Conservation (phyloP, 106 monocot species). For the Triglochin maritima region DNA sequence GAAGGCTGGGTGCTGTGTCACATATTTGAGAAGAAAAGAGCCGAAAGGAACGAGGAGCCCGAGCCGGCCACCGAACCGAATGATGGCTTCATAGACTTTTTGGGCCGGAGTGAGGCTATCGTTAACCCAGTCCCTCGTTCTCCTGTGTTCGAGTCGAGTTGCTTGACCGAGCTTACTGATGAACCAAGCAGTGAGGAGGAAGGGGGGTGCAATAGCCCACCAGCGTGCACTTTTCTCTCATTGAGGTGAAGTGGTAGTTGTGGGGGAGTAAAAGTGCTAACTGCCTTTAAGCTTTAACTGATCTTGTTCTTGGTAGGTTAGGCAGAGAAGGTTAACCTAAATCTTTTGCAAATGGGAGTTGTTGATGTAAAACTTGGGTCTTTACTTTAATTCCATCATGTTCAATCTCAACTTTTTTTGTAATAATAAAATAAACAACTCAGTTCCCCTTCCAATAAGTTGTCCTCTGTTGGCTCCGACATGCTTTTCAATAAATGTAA, state of each 20-base stretch:
- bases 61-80: background rate
- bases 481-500: too few species aligned
- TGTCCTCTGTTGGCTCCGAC: background rate
- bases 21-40: slow-evolving; percentile 62
- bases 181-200: slow-evolving; percentile 27
- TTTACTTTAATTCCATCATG: background rate
- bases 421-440: background rate
- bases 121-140: background rate
- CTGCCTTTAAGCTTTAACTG: background rate
- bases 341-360: background rate
- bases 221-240: background rate
- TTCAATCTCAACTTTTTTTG: slow-evolving; percentile 2
- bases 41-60: slow-evolving; percentile 2
- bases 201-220: background rate
- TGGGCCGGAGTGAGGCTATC: background rate
- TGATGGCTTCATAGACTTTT: slow-evolving; percentile 20
- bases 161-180: slow-evolving; percentile 27
- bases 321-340: background rate
- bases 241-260: background rate
- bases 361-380: background rate
- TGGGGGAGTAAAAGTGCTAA: background rate
- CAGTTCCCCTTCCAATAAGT: background rate
- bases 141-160: slow-evolving; percentile 27
- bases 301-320: background rate
- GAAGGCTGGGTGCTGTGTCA: slow-evolving; percentile 70